Base-by-base conservation (phyloP, 2,329 filamentous ascomycete species). In the Aspergillus pseudotamarii region DNA sequence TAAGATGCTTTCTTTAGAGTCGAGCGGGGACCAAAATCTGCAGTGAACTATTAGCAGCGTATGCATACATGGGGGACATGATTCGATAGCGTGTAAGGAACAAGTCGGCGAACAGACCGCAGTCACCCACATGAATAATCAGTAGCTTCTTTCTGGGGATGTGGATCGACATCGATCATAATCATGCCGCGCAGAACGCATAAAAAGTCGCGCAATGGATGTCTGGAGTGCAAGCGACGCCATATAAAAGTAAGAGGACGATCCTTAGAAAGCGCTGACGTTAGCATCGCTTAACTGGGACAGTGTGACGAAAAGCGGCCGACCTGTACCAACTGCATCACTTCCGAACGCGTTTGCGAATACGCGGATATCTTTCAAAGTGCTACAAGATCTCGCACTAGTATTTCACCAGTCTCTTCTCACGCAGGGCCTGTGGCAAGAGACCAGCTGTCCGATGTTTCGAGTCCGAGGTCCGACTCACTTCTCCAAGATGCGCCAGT, bases 151-250 rank as follows among this genome's bases (percentile, higher is more conserved):
- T 30, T 21, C 12, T 14, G 26, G 26, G 26, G 23, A 26, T 28
- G 46, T 50, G 23, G 46, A 14, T 48, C 45, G 45, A 23, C 12
- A 12, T 28, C 16, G 10, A n/a, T 36, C 30, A 23, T 36, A 36
- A 54, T 12, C 30, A 69, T 69, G 67, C 50, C 57, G 14, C 68
- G 71, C 45, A 72, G 75, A 61, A 64, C 75, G 4, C 78, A 79
- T 62, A 73, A 68, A 46, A 80, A 79, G 65, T 79, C 77, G n/a
- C 71, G 75, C 48, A 75, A 74, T 62, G 78, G 77, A 28, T 79
- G 78, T 55, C 36, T 69, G 9, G 71, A 77, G 64, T 79, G 77
- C 61, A 79, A 80, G 63, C 71, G 71, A 28, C 72, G 77, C 10
- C 77, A 79, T 62, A 70, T 79, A 51, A 79, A 78, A 67, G 77